Base-by-base conservation (phyloP, 257 asterid species). In the Dorcoceras hygrometricum region DNA sequence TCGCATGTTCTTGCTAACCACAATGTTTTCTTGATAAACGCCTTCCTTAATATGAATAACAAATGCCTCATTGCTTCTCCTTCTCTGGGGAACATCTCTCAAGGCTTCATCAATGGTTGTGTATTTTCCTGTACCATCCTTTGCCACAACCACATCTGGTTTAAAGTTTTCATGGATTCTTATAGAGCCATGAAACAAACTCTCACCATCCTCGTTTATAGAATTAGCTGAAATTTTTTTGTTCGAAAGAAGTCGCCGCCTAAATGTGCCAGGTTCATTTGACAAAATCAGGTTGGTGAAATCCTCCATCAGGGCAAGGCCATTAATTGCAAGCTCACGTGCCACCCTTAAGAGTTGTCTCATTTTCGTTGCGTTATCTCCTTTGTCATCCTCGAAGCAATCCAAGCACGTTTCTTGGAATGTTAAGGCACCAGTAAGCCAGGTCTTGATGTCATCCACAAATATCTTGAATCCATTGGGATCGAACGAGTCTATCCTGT, bases 91-190 rank as follows among this genome's bases (percentile, higher is more conserved):
- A 53, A 81, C 66, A 5, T 68, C 61, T 8, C 39, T 65, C 69
- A 88, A 62, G 6, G 96, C 96, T 54, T 82, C 94, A 8, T 67
- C 81, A 22, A 88, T 79, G 6, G 80, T 79, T 43, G 5, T 34
- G 58, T 70, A 86, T 23, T 82, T 78, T 3, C 94, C 89, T 9
- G 87, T 60, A 8, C 89, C 90, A 39, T 88, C 92, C 65, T 83
- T 70, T 1, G 92, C 95, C 16, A 88, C 94, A 8, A 73, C 23
- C 59, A 84, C 81, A 50, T 82, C 70, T n/a, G 90, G 79, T 56
- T 63, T 69, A 31, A 78, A 36, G 0, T 26, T 11, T 0, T 8
- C 25, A 4, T 64, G 56, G 0, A 34, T 27, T 68, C 19, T 18
- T 24, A 20, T 1, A 2, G 66, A 32, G 0, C 64, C 62, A 12